These are phyloP conservation scores for Yamadazyma aaseri DNA, from an alignment of 1,139 yeast genomes.

Conservation along the genomic window DNA sequence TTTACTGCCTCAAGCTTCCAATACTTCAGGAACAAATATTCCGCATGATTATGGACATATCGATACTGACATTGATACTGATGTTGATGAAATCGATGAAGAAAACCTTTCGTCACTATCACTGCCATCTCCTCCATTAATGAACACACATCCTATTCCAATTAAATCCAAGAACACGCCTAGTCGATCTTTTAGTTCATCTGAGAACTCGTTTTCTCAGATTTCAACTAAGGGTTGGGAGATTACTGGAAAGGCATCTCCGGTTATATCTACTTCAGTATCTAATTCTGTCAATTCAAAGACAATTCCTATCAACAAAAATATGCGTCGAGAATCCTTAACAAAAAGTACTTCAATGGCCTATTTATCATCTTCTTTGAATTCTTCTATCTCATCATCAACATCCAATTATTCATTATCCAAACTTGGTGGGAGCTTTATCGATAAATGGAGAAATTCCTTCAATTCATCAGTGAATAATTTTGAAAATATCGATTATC, in stretches of 20 bases:
- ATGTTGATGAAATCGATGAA: slow-evolving; percentile 11
- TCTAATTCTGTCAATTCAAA: slow-evolving; percentile 18
- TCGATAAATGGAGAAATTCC: slow-evolving; percentile 47
- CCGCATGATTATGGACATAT: neutral
- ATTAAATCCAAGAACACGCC: slow-evolving; percentile 18
- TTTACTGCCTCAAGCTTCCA: slow-evolving; percentile 1
- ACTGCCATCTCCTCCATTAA: slow-evolving; percentile 7
- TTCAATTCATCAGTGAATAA: slow-evolving; percentile 18
- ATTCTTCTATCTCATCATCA: slow-evolving; percentile 34
- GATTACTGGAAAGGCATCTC: slow-evolving; percentile 37
- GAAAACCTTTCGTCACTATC: slow-evolving; percentile 8
- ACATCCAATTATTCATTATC: slow-evolving; percentile 41
- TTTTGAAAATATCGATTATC: slow-evolving; percentile 15
- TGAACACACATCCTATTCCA: slow-evolving; percentile 27
- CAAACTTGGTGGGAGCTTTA: slow-evolving; percentile 44
- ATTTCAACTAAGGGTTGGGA: slow-evolving; percentile 43
- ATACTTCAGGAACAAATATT: neutral
- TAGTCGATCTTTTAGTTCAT: slow-evolving; percentile 21
- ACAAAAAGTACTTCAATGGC: slow-evolving; percentile 43
- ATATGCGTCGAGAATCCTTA: slow-evolving; percentile 18
- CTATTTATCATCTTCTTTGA: slow-evolving; percentile 42
- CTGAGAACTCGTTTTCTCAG: slow-evolving; percentile 31
- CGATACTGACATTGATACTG: slow-evolving; percentile 13
- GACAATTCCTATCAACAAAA: slow-evolving; percentile 18
- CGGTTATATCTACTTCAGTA: slow-evolving; percentile 22